Evolutionary conservation across 495 filamentous ascomycete genomes (phyloP), one percentile per base, ranked within the genome.

Genomic region (Talaromyces trachyspermus): DNA sequence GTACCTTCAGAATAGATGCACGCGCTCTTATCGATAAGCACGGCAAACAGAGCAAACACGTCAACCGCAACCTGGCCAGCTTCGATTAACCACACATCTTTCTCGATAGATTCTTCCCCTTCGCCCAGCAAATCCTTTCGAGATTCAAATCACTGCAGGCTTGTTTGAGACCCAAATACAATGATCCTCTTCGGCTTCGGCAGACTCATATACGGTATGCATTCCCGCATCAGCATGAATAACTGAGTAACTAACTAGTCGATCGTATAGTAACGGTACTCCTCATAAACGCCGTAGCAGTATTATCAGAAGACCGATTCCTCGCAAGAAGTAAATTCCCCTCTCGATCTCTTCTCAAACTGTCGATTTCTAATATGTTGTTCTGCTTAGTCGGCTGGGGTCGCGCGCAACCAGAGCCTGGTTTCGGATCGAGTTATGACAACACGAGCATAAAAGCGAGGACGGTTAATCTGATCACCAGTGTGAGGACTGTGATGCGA

Each of bases 251-350:
- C 47, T 19, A 52, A 49, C 24, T 42, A 25, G 14, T 46, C 40
- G 20, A 42, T 58, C 41, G 41, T 39, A 18, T 58, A 92, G 88
- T 88, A 43, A 74, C 78, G 49, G 69, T 95, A 61, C 85, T 98
- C 59, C 77, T 97, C 61, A 80, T 90, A 60, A 98, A 98, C 69
- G 87, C 88, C 32, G 87, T 97, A 61, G 88, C 89, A 43, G 83
- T 98, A 66, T 83, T 97, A 41, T 95, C 89, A 57, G 91, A 98
- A 79, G 92, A 98, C 70, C 82, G 94, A 24, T 98, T 98, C 65
- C 83, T 98, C 42, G 92, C 94, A 42, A 81, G 94, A 56, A 92
- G 89, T 95, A 84, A 55, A 81, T 69, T 41, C 25, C 39, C 40
- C 42, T 29, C 29, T 27, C 17, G 20, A 49, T 18, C 27, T 15